Conservation (phyloP, 352 stramenopile genomes). For the Globisporangium alternatum region DNA sequence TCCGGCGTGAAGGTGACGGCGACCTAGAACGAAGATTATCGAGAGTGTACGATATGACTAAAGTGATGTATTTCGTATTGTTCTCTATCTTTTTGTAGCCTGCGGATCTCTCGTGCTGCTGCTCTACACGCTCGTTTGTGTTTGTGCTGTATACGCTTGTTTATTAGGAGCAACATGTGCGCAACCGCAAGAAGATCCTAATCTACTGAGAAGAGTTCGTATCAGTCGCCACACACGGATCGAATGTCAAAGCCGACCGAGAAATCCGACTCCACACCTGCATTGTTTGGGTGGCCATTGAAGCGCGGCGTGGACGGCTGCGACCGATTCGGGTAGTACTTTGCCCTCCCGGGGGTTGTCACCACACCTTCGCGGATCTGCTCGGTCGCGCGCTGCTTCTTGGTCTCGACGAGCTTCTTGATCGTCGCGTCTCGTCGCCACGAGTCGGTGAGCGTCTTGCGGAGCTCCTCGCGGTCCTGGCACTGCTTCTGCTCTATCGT, state of each 20-base stretch:
- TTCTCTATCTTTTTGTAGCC: background rate
- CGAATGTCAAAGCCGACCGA: constrained; percentile 77
- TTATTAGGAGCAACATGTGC: background rate
- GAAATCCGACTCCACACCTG: constrained; percentile 38
- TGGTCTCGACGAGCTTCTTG: constrained; percentile 58
- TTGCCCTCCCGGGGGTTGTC: background rate
- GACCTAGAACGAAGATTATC: background rate
- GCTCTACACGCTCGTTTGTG: too few relatives aligned
- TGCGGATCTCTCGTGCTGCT: too few relatives aligned
- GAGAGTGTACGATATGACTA: constrained; percentile 8
- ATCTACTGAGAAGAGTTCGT: background rate
- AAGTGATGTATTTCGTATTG: constrained; percentile 3
- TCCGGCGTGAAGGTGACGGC: background rate
- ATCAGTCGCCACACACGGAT: constrained; percentile 38
- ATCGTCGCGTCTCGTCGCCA: constrained; percentile 52
- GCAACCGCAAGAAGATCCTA: too few relatives aligned
- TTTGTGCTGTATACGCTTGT: background rate
- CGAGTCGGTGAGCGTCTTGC: constrained; percentile 53
- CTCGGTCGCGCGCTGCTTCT: constrained; percentile 55
- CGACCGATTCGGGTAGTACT: constrained; percentile 27
- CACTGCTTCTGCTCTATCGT: constrained; percentile 53
- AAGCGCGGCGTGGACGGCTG: constrained; percentile 27
- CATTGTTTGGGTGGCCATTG: background rate
- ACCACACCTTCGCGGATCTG: constrained; percentile 29
- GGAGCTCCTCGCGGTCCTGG: constrained; percentile 49